Evolutionary conservation across 805 yeast genomes (phyloP), one percentile per base, ranked within the genome.

Genomic region (Cyberlindnera mrakii): DNA sequence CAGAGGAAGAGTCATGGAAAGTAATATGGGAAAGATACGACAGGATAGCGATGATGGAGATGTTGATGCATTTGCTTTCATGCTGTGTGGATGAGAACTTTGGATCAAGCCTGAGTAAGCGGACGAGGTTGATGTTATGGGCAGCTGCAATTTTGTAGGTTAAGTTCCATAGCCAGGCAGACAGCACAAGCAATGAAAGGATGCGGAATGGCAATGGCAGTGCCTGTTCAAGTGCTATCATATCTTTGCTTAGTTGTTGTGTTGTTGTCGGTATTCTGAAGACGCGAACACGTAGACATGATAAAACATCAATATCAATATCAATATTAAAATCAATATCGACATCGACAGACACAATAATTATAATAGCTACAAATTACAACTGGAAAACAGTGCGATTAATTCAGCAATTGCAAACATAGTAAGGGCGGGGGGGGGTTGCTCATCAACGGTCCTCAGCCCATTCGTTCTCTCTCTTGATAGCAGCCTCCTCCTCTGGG

Each of bases 401-500:
- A 14, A 18, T 20, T 19, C 3, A 37, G 27, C 11, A 36, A 36
- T 17, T 15, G 17, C 13, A n/a, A 10, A 36, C 32, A 30, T 34
- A 17, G 6, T 11, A 17, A 6, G 17, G 27, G 7, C 6, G 23
- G 14, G 20, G 6, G 34, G 16, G 15, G 34, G 9, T 7, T 19
- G 17, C n/a, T 14, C 29, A 19, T 55, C 59, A 82, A 62, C 91
- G 83, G 59, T 84, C 91, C 59, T 84, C 93, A 19, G 95, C 95
- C 95, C 95, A 85, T 63, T 85, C 95, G 57, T 85, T 85, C 63
- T 85, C 95, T 64, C 89, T 78, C 60, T 85, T 80, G 44, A 85
- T 85, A 11, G 91, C 91, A 41, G 88, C 89, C 66, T 85, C 93
- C 62, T 85, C 93, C 60, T 85, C 95, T 5, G 91, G 88, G 25